These are phyloP conservation scores for Castanopsis chinensis DNA, from an alignment of 306 rosid species.

Conservation along the genomic window DNA sequence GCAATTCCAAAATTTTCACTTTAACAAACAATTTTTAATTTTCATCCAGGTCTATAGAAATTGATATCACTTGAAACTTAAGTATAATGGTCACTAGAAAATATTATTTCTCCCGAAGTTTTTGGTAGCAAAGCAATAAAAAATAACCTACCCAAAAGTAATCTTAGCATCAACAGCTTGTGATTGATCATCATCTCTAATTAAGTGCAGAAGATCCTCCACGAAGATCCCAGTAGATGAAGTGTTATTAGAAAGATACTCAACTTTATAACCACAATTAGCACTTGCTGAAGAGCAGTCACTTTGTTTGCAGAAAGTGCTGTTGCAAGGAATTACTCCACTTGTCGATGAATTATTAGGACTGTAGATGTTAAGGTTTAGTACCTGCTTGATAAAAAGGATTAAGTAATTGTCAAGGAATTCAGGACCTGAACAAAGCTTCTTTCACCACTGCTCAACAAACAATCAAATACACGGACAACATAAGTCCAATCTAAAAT, in stretches of 20 bases:
- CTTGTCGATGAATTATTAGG: slow-evolving; percentile 64
- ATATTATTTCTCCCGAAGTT: neutral
- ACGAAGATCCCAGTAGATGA: slow-evolving; percentile 73
- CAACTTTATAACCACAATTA: slow-evolving; percentile 52
- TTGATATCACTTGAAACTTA: neutral
- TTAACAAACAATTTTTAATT: neutral
- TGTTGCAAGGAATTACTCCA: slow-evolving; percentile 56
- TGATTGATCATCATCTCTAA: slow-evolving; percentile 44
- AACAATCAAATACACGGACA: neutral
- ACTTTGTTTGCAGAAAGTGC: slow-evolving; percentile 46
- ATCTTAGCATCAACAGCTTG: slow-evolving; percentile 37
- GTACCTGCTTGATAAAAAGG: slow-evolving; percentile 31
- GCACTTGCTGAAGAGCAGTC: slow-evolving; percentile 51
- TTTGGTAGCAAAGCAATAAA: neutral
- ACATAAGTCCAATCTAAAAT: neutral
- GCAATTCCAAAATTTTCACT: neutral
- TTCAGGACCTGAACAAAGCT: slow-evolving; percentile 11
- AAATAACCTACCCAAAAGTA: slow-evolving; percentile 68
- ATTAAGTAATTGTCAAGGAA: slow-evolving; percentile 26
- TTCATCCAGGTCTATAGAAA: neutral
- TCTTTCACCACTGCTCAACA: neutral
- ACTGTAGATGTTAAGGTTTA: slow-evolving; percentile 59
- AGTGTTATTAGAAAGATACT: slow-evolving; percentile 58
- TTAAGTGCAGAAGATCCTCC: slow-evolving; percentile 77
- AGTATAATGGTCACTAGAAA: neutral